These are phyloP conservation scores for Platismatia glauca DNA, from an alignment of 495 filamentous ascomycete species.

Conservation along the genomic window DNA sequence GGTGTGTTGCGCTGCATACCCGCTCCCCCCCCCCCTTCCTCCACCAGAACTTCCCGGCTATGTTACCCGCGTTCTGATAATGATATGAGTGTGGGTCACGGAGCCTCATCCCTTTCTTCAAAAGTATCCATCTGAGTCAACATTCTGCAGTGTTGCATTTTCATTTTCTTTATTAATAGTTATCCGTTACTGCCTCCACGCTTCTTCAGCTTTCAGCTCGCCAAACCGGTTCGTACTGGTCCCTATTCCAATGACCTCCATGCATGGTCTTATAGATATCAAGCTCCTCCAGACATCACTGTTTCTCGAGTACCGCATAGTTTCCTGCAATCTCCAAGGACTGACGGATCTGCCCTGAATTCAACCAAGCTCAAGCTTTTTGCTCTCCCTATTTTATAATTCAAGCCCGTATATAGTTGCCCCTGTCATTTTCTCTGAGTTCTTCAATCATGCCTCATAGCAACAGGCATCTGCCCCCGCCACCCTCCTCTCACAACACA, in stretches of 20 bases:
- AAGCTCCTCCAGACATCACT: not conserved
- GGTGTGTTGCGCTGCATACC: too few relatives aligned
- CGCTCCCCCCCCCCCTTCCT: too few relatives aligned
- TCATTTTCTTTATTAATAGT: not conserved
- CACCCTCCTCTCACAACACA: not conserved
- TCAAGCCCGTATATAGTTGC: not conserved
- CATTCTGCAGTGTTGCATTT: not conserved
- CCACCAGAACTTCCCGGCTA: not conserved
- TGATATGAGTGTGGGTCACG: not conserved
- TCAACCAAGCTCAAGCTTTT: not conserved
- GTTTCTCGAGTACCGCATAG: not conserved
- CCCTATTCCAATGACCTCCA: not conserved
- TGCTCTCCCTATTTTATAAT: not conserved
- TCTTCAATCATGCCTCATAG: not conserved
- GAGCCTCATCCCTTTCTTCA: not conserved
- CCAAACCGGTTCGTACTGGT: not conserved
- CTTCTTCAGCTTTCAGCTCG: not conserved
- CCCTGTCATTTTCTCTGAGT: not conserved
- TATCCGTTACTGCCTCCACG: too few relatives aligned
- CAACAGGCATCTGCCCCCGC: not conserved
- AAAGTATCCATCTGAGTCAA: not conserved
- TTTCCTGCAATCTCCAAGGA: not conserved
- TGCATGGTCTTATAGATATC: not conserved
- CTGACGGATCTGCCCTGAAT: not conserved
- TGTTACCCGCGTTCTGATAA: not conserved